These are phyloP conservation scores for Eutrema japonicum DNA, from an alignment of 345 rosid genomes.

Conservation along the genomic window DNA sequence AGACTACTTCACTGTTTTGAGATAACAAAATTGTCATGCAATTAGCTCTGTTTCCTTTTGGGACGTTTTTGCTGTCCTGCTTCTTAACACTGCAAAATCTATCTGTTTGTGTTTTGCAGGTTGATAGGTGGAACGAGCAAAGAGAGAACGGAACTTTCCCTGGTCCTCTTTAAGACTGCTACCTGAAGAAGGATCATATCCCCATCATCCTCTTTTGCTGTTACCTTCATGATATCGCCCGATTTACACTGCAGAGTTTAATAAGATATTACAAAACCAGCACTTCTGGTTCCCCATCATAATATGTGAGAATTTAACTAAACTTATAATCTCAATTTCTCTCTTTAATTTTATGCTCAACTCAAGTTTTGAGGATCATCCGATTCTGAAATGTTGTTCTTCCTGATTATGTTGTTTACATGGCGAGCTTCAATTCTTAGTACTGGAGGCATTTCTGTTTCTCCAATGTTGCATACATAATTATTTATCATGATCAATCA, in stretches of 20 bases:
- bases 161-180: conserved; percentile 75
- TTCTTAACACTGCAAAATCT: conserved; percentile 6
- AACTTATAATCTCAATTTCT: conserved; percentile 37
- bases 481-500: neutral
- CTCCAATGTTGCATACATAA: conserved; percentile 8
- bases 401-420: neutral
- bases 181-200: conserved; percentile 23
- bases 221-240: conserved; percentile 27
- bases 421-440: conserved; percentile 19
- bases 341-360: conserved; percentile 8
- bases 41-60: neutral
- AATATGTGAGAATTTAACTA: conserved; percentile 41
- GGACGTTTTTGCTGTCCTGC: neutral
- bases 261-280: conserved; percentile 47
- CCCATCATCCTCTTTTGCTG: conserved; percentile 24
- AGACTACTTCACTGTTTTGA: neutral
- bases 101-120: conserved; percentile 46
- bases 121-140: conserved; percentile 96
- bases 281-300: conserved; percentile 39
- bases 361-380: conserved; percentile 39
- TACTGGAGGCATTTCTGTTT: conserved; percentile 4
- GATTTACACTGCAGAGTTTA: conserved; percentile 40
- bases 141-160: conserved; percentile 97
- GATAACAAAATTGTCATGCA: neutral
- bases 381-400: conserved; percentile 23